phyloP scores from a whole-genome alignment of 495 filamentous ascomycete genomes.

The Penicillium atrosanguineum region DNA sequence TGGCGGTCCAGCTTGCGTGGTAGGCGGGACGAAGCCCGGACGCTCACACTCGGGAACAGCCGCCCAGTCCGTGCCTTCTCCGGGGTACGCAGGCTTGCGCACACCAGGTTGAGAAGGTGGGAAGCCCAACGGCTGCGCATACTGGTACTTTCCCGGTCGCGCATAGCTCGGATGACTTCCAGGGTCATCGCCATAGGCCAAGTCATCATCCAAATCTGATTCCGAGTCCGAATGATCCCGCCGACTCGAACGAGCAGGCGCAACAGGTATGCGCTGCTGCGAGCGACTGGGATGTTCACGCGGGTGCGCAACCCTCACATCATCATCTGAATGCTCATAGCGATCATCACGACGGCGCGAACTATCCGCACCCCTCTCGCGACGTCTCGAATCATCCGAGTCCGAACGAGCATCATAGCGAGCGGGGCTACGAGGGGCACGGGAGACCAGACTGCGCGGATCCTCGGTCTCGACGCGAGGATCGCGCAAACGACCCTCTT shows the following conservation, averaged over 20 bases:
- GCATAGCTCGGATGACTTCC: conserved; percentile 48
- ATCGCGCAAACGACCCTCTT: conserved; percentile 12
- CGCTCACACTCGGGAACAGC: conserved; percentile 41
- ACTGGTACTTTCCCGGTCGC: conserved; percentile 48
- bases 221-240: conserved; percentile 42
- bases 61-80: conserved; percentile 31
- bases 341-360: conserved; percentile 29
- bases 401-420: conserved; percentile 46
- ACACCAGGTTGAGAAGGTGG: conserved; percentile 21
- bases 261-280: conserved; percentile 24
- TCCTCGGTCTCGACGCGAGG: conserved; percentile 4
- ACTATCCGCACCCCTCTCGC: conserved; percentile 27
- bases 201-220: conserved; percentile 33
- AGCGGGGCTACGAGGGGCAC: conserved; percentile 41
- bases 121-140: conserved; percentile 41
- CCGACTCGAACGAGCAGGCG: conserved; percentile 26
- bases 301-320: conserved; percentile 14
- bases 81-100: conserved; percentile 15
- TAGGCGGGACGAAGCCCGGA: conserved; percentile 41
- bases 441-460: conserved; percentile 2
- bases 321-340: conserved; percentile 40
- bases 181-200: conserved; percentile 39
- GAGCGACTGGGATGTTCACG: conserved; percentile 20
- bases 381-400: conserved; percentile 40
- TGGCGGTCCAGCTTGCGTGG: conserved; percentile 26